A percentile compares a stretch with the other conserved stretches of the same genome.
Evolutionary conservation across 371 early-diverging fungal species (phyloP).

Genomic region (Rhizopus delemar): DNA sequence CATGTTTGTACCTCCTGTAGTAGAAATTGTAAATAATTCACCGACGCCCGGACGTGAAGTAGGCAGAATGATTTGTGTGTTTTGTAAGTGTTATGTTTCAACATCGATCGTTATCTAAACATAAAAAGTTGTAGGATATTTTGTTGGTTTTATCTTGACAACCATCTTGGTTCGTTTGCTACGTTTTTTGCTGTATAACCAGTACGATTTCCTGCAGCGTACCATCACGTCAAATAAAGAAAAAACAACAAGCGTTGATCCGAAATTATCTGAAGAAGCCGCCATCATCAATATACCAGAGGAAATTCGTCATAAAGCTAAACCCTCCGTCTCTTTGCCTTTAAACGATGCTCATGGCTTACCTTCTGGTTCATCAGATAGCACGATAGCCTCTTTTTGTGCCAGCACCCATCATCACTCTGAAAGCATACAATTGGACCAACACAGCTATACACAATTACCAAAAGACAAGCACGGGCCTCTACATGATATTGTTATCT

Average conservation of each 20-base stretch:
- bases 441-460: slow-evolving; percentile 1
- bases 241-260: slow-evolving; percentile 5
- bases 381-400: too few relatives aligned
- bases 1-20: slow-evolving; percentile 32
- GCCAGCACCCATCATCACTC: too few relatives aligned
- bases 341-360: not conserved
- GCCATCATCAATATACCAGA: not conserved
- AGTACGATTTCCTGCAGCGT: not conserved
- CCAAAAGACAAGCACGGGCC: slow-evolving; percentile 16
- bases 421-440: too few relatives aligned
- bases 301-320: not conserved
- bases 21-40: slow-evolving; percentile 21
- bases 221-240: not conserved
- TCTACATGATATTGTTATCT: slow-evolving; percentile 16
- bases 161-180: slow-evolving; percentile 19
- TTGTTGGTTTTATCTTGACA: slow-evolving; percentile 14
- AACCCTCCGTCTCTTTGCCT: not conserved
- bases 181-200: not conserved
- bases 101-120: not conserved
- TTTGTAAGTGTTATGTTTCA: slow-evolving; percentile 15
- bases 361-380: not conserved
- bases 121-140: slow-evolving; percentile 23
- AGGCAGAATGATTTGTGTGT: slow-evolving; percentile 33
- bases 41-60: slow-evolving; percentile 26
- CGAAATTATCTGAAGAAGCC: slow-evolving; percentile 15